Base-by-base conservation (phyloP, 179 eudicot species). In the Beta macrorhiza region DNA sequence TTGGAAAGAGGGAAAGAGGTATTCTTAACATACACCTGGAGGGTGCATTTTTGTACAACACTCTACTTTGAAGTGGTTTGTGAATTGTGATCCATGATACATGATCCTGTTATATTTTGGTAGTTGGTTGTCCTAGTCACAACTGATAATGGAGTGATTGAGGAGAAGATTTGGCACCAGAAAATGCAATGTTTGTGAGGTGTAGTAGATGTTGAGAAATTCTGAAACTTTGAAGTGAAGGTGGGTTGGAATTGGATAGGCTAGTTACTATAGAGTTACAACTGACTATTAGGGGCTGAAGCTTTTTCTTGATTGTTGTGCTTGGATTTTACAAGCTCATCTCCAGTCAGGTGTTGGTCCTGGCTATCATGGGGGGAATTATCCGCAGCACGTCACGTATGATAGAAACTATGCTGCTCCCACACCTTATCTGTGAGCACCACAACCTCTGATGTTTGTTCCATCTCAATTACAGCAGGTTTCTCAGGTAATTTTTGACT, bases 391-490 rank as follows among this genome's bases (percentile, higher is more conserved):
- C 72, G 81, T 67, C 51, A 22, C 89, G 47, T 87, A 86, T 80
- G 87, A 79, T 37, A 83, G 89, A 84, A 89, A 77, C 68, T 86
- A 89, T 85, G 80, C 78, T 87, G 77, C 89, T 80, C 84, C 90
- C 78, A 44, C 84, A 76, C 75, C 91, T 45, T 91, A 89, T 82
- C 94, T 85, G 79, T 87, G 87, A 77, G 81, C 90, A 32, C 90
- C 64, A 47, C 70, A 61, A 51, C 42, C 42, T 1, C 72, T 78
- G 15, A 85, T 90, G 72, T 95, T 93, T 84, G 83, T 92, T 74
- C 99, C 99, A 80, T 76, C 93, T 59, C 98, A 82, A 78, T 76
- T 88, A 67, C 87, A 88, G 1, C 1, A 86, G 85, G 86, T 78
- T 77, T 85, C 89, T 3, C 89, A 79, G 92, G 98, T 94, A 90